phyloP scores from a whole-genome alignment of 108 stramenopile genomes.

The Chaetoceros muelleri region DNA sequence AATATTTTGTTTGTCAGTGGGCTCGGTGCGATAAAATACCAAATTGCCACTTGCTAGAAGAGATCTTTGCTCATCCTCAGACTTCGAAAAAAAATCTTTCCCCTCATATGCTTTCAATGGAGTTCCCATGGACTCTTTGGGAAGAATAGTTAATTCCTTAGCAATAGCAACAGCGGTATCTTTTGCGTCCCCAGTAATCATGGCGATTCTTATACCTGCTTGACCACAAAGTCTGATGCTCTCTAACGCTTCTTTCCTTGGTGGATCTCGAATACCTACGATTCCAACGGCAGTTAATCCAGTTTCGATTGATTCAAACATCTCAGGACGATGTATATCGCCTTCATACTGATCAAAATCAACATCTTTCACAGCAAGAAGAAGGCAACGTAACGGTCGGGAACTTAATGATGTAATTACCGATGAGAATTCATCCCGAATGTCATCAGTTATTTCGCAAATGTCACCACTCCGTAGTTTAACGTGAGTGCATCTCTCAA shows the following conservation, averaged over 20 bases:
- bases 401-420: conserved; percentile 1
- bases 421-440: background rate
- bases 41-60: conserved; percentile 31
- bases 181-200: conserved; percentile 82
- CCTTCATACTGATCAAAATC: background rate
- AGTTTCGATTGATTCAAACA: conserved; percentile 50
- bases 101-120: conserved; percentile 23
- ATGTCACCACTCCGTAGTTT: background rate
- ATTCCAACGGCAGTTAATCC: conserved; percentile 66
- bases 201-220: conserved; percentile 81
- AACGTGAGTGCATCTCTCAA: conserved; percentile 55
- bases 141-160: conserved; percentile 59
- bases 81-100: conserved; percentile 28
- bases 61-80: conserved; percentile 19
- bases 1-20: conserved; percentile 72
- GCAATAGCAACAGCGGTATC: conserved; percentile 84
- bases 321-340: conserved; percentile 15
- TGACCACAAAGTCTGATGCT: conserved; percentile 52
- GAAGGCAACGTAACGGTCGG: background rate
- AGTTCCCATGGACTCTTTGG: conserved; percentile 14
- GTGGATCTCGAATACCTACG: conserved; percentile 80
- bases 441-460: background rate
- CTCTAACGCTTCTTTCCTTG: conserved; percentile 65
- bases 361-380: background rate
- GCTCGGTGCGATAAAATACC: conserved; percentile 61